Base-by-base conservation (phyloP, 257 asterid genomes). In the Coffea eugenioides region DNA sequence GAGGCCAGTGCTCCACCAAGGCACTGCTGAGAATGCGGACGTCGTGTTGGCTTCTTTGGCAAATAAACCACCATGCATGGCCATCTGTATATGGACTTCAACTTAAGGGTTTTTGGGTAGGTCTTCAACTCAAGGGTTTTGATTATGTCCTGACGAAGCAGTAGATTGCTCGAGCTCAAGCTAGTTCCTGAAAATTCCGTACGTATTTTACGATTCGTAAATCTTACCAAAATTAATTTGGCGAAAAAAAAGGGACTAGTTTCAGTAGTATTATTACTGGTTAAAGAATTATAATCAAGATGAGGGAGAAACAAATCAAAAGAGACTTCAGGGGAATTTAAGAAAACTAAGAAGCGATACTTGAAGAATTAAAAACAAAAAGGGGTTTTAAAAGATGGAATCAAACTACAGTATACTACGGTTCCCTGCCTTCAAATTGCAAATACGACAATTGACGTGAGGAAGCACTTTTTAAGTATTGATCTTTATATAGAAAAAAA, bases 1-100 rank as follows among this genome's bases (percentile, higher is more conserved):
- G 46, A 82, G 75, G 11, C 86, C 85, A n/a, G 56, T 73, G 91
- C 90, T 73, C 97, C 93, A 90, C 88, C 89, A 88, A 15, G 92
- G 88, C 82, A 73, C 81, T 21, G 87, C 51, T 8, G 79, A 49
- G 43, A 81, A 80, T n/a, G 84, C 46, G 48, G 71, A 86, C 70
- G 74, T 85, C 89, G 69, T 85, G 87, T 81, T 84, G 81, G 43
- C 31, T 65, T 87, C 91, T 73, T 90, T 86, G 79, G 84, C 83
- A 83, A 82, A 86, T 20, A 86, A 71, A 74, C 78, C 67, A 71
- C 69, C 31, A 78, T 86, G 90, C 91, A 85, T 85, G 45, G 88
- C 88, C 86, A 86, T 89, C 21, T 65, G 62, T 74, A 70, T 71
- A 12, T 64, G 31, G 76, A 74, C 61, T 46, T 45, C 67, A n/a